Base-by-base conservation (phyloP, 208 protist genomes). In the Leishmania tarentolae region DNA sequence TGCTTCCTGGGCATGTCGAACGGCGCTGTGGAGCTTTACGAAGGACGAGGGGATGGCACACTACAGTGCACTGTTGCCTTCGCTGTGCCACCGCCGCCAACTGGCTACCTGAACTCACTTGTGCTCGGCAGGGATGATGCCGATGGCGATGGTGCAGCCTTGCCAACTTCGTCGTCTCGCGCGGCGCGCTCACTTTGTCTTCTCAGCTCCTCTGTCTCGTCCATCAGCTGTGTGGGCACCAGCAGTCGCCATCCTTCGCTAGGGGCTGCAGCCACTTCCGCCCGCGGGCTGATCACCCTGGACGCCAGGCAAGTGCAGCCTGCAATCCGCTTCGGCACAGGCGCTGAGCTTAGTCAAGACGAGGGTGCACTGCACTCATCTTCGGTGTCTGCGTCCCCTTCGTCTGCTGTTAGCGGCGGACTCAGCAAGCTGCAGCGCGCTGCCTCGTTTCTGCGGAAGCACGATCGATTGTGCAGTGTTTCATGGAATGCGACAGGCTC, bases 401-500 rank as follows among this genome's bases (percentile, higher is more conserved):
- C 82, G 0, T 77, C 77, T 28, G 40, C 59, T 37, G 37, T 1
- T 19, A 53, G 81, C 15, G 37, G 75, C 28, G 46, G 56, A 11
- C 80, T 81, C 15, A 42, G 72, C 35, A 79, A 79, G n/a, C 78
- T 88, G 80, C 82, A 86, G 65, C 84, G 84, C 57, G 80, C 75
- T 70, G 59, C 83, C 31, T 63, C 79, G 50, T 80, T 72, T 69
- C 76, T 88, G n/a, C 79, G 82, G n/a, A 79, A 74, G 61, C 84
- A 79, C 31, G 89, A 92, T 63, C 88, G 92, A 28, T 80, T 96
- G 9, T 94, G 89, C 81, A 88, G 89, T 42, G 86, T 90, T 19
- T 83, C 91, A 69, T 96, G 89, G 90, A 94, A 91, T 74, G 81
- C 86, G 40, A 88, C 84, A 7, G 91, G 93, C 53, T 94, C 91